Conservation (phyloP, 2,329 filamentous ascomycete genomes). For the Didymella segeticola region DNA sequence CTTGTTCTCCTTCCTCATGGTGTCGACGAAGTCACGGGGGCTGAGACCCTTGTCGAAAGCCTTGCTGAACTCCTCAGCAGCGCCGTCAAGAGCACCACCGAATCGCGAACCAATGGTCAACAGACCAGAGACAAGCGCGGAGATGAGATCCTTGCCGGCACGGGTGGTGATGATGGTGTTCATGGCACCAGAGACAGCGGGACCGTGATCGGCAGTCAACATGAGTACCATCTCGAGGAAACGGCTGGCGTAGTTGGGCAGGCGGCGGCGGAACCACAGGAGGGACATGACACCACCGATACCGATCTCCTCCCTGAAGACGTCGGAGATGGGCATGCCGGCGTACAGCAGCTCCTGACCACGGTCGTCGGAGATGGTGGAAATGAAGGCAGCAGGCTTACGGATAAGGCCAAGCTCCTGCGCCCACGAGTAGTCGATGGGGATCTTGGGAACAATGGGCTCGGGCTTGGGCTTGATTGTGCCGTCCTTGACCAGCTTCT, state of each 20-base stretch:
- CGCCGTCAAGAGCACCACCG: constrained; percentile 96
- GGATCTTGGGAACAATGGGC: constrained; percentile 96
- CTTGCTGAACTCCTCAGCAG: constrained; percentile 97
- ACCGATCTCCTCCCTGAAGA: constrained; percentile 98
- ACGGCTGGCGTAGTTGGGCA: constrained; percentile 95
- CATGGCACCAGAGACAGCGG: constrained; percentile 99
- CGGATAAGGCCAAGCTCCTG: constrained; percentile 99
- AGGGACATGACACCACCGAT: constrained; percentile 99
- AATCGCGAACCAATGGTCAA: constrained; percentile 98
- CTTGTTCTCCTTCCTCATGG: constrained; percentile 99
- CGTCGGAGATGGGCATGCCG: constrained; percentile 99
- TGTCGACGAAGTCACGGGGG: constrained; percentile 98
- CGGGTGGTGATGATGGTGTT: constrained; percentile 99
- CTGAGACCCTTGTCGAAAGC: constrained; percentile 97
- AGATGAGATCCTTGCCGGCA: constrained; percentile 98
- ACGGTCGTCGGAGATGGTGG: constrained; percentile 99
- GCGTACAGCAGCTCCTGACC: constrained; percentile 98
- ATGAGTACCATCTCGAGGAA: constrained; percentile 99
- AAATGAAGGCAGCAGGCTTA: constrained; percentile 99
- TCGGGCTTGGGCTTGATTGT: constrained; percentile 85
- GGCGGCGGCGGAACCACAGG: constrained; percentile 98
- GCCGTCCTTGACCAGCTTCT: constrained; percentile 83
- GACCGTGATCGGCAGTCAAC: constrained; percentile 98
- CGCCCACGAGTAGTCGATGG: constrained; percentile 99
- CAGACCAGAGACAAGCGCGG: constrained; percentile 92